A percentile compares a stretch with the other conserved stretches of the same genome.
Evolutionary conservation across 164 flowering plant genomes (phyloP).

Genomic region (Aristolochia fimbriata): DNA sequence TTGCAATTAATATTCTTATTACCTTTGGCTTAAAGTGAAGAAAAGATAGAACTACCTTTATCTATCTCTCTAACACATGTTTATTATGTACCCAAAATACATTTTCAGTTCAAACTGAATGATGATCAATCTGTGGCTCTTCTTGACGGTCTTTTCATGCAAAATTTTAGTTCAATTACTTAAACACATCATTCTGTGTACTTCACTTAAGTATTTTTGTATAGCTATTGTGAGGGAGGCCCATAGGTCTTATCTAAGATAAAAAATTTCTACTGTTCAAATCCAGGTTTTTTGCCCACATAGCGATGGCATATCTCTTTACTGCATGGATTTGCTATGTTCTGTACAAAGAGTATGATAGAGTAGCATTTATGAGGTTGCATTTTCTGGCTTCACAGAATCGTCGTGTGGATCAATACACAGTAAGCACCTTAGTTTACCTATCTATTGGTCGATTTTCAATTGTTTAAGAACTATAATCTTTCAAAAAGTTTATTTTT

Average conservation of each 20-base stretch:
- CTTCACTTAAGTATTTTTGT: background rate
- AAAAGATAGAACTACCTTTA: too few relatives aligned
- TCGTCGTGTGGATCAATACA: conserved; percentile 80
- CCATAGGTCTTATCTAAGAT: background rate
- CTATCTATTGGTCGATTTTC: background rate
- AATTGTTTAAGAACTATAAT: background rate
- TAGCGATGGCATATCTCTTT: conserved; percentile 62
- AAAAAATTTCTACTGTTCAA: background rate
- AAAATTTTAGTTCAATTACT: background rate
- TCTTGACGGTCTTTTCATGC: background rate
- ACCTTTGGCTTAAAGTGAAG: too few relatives aligned
- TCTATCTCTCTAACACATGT: too few relatives aligned
- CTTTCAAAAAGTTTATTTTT: background rate
- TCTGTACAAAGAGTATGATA: conserved; percentile 78
- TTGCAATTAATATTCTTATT: too few relatives aligned
- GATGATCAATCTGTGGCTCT: background rate
- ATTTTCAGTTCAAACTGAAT: too few relatives aligned
- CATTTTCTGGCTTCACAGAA: conserved; percentile 66
- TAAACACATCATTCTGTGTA: too few relatives aligned
- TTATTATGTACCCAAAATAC: too few relatives aligned
- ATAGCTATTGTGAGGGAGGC: background rate
- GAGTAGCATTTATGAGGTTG: conserved; percentile 72
- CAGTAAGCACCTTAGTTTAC: conserved; percentile 36
- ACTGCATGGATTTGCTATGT: conserved; percentile 80
- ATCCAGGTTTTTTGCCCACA: conserved; percentile 74